Evolutionary conservation across 495 filamentous ascomycete species (phyloP).

Genomic region (Daldinia concentrica): DNA sequence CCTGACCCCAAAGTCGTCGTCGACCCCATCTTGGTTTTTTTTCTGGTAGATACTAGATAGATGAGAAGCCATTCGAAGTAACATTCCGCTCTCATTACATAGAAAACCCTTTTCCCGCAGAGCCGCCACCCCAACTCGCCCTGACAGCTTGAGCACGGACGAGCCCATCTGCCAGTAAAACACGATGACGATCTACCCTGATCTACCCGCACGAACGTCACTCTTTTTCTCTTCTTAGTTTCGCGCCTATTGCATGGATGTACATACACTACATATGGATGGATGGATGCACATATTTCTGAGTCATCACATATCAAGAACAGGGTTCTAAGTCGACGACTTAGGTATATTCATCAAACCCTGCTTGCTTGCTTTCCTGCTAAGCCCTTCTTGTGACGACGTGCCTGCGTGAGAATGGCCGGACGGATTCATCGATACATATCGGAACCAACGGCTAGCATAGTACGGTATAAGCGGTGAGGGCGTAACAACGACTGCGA

Average conservation of each 20-base stretch:
- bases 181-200: constrained; percentile 32
- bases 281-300: constrained; percentile 17
- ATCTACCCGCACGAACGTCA: constrained; percentile 31
- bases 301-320: constrained; percentile 25
- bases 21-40: constrained; percentile 17
- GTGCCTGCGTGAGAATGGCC: not conserved
- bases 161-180: constrained; percentile 12
- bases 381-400: not conserved
- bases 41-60: not conserved
- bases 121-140: constrained; percentile 28
- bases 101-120: constrained; percentile 36
- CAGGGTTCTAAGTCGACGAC: constrained; percentile 19
- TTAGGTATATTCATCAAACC: not conserved
- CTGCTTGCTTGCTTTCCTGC: too few relatives aligned
- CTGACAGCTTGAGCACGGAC: constrained; percentile 17
- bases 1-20: constrained; percentile 2
- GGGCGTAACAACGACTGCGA: constrained; percentile 30
- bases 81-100: constrained; percentile 14
- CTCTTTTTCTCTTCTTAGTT: constrained; percentile 21
- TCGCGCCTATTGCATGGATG: not conserved
- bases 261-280: too few relatives aligned
- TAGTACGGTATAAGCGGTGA: constrained; percentile 7
- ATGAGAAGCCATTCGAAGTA: constrained; percentile 22
- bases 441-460: constrained; percentile 14
- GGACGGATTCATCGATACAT: constrained; percentile 14